Conservation (phyloP, 140 eudicot genomes). For the Stevia rebaudiana region DNA sequence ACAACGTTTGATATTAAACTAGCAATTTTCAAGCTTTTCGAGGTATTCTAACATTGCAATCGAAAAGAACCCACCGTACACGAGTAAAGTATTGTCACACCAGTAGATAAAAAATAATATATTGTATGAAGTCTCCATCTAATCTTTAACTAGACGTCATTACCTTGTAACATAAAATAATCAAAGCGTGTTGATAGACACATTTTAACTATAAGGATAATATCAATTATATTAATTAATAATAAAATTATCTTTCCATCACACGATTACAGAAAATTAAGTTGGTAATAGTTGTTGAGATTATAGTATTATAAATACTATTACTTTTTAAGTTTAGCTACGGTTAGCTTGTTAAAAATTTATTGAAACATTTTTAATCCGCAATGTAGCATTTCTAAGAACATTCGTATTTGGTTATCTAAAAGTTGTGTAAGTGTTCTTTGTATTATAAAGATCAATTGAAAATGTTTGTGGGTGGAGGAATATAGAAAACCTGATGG, state of each 20-base stretch:
- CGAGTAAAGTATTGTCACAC: slow-evolving; percentile 9
- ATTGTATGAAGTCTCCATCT: background rate
- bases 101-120: slow-evolving; percentile 5
- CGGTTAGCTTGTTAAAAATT: no score
- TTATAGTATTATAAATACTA: background rate
- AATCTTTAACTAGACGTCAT: background rate
- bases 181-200: slow-evolving; percentile 18
- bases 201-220: slow-evolving; percentile 12
- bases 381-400: no score
- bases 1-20: no score
- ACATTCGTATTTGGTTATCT: no score
- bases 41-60: slow-evolving; percentile 6
- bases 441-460: no score
- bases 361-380: no score
- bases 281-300: slow-evolving; percentile 20
- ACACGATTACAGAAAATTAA: slow-evolving; percentile 8
- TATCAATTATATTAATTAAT: background rate
- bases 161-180: slow-evolving; percentile 4
- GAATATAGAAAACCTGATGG: no score
- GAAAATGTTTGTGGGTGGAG: no score
- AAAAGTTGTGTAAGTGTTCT: no score
- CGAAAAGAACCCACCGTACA: slow-evolving; percentile 2
- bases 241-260: background rate
- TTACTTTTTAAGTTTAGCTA: no score
- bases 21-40: no score